Evolutionary conservation across 768 basidiomycete species (phyloP).

Genomic region (Lepiota venenata): DNA sequence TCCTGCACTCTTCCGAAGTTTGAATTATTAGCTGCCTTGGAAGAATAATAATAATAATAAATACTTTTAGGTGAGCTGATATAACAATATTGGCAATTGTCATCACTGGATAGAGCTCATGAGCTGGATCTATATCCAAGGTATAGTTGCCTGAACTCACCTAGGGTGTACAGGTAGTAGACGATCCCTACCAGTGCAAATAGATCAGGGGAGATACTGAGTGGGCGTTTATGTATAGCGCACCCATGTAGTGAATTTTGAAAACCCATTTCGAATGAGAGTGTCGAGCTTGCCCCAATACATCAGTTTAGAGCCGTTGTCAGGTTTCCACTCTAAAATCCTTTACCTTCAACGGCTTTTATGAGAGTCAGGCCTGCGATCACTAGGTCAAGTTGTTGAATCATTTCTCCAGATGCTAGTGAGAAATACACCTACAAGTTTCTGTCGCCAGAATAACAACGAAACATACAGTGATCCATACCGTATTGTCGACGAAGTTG

Average conservation of each 20-base stretch:
- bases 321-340: too few species aligned
- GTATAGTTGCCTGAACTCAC: neutral
- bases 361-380: neutral
- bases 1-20: neutral
- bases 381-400: neutral
- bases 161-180: neutral
- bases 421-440: neutral
- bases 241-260: slow-evolving; percentile 5
- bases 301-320: too few species aligned
- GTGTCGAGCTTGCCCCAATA: neutral
- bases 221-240: neutral
- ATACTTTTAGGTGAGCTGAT: neutral
- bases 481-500: neutral
- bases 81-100: neutral
- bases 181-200: neutral
- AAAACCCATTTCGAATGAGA: neutral
- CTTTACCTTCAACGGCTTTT: slow-evolving; percentile 4
- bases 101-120: neutral
- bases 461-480: slow-evolving; percentile 1
- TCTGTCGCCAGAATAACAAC: neutral
- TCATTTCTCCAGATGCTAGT: neutral
- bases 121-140: neutral
- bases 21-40: neutral
- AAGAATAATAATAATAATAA: too few species aligned
- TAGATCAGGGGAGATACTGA: neutral